These are phyloP conservation scores for Lachnellula hyalina DNA, from an alignment of 2,329 filamentous ascomycete species.

Conservation along the genomic window DNA sequence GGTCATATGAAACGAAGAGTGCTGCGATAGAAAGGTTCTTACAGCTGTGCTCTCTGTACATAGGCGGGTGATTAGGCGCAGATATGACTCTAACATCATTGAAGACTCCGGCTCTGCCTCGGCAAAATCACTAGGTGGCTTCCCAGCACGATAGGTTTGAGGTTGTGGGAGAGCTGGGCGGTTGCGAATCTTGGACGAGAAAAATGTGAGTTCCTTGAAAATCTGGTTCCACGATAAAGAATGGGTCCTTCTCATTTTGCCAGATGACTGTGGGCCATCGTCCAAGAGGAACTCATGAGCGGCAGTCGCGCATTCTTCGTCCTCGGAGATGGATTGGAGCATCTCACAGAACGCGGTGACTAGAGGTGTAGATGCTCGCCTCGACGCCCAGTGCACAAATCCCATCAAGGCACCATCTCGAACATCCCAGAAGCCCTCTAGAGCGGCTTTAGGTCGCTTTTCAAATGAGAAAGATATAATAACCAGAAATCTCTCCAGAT, in stretches of 20 bases:
- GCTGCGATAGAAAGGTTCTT: constrained; percentile 66
- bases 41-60: constrained; percentile 68
- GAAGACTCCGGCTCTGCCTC: constrained; percentile 85
- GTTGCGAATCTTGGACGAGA: constrained; percentile 72
- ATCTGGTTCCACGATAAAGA: constrained; percentile 93
- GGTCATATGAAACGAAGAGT: constrained; percentile 61
- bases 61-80: constrained; percentile 80
- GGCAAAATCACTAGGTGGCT: constrained; percentile 60
- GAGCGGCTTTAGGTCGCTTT: constrained; percentile 73
- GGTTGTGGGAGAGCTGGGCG: constrained; percentile 54
- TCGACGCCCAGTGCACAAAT: constrained; percentile 96
- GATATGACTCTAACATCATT: constrained; percentile 95
- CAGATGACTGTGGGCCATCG: constrained; percentile 67
- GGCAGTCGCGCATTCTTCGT: constrained; percentile 73
- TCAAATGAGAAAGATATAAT: constrained; percentile 92
- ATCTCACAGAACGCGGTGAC: constrained; percentile 97
- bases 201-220: constrained; percentile 82
- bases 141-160: constrained; percentile 51
- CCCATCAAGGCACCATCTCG: constrained; percentile 89
- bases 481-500: constrained; percentile 85
- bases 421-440: constrained; percentile 80
- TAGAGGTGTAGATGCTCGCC: constrained; percentile 88
- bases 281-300: constrained; percentile 88
- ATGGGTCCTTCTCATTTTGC: constrained; percentile 74
- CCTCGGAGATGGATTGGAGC: constrained; percentile 80